Percentiles rank a stretch among this genome's conserved stretches.
These are phyloP conservation scores for Pyrenophora tritici-repentis DNA, from an alignment of 2,329 filamentous ascomycete genomes.

Conservation along the genomic window DNA sequence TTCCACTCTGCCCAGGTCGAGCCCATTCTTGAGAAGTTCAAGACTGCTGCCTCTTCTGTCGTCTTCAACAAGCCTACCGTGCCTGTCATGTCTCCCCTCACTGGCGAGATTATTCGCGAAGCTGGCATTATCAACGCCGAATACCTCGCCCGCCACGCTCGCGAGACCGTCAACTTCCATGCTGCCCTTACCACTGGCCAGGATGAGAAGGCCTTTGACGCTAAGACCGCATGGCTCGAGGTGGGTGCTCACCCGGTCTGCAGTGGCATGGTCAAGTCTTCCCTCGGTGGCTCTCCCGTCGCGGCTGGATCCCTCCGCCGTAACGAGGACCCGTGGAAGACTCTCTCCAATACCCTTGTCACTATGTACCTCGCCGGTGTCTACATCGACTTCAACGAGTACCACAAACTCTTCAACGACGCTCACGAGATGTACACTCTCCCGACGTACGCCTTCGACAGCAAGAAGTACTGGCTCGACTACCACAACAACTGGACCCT, in stretches of 20 bases:
- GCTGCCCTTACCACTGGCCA: slow-evolving; percentile 65
- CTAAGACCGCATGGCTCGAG: slow-evolving; percentile 73
- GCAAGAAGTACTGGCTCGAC: slow-evolving; percentile 74
- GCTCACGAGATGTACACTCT: slow-evolving; percentile 66
- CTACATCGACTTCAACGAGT: slow-evolving; percentile 72
- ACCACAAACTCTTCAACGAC: slow-evolving; percentile 64
- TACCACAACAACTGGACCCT: slow-evolving; percentile 74
- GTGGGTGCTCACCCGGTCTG: slow-evolving; percentile 76
- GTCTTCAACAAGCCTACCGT: slow-evolving; percentile 63
- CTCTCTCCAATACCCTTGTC: slow-evolving; percentile 62
- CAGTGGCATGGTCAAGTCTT: slow-evolving; percentile 69
- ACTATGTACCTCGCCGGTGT: slow-evolving; percentile 66
- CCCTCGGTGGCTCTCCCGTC: slow-evolving; percentile 60
- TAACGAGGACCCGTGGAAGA: slow-evolving; percentile 67
- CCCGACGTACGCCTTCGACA: slow-evolving; percentile 70
- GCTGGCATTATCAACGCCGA: slow-evolving; percentile 61
- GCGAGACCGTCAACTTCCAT: slow-evolving; percentile 72
- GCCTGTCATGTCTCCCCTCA: slow-evolving; percentile 70
- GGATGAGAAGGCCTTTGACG: slow-evolving; percentile 63
- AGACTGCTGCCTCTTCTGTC: slow-evolving; percentile 59
- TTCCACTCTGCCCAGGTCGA: slow-evolving; percentile 71
- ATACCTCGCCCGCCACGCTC: slow-evolving; percentile 68
- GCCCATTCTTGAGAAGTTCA: slow-evolving; percentile 65
- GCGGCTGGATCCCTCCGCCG: slow-evolving; percentile 66
- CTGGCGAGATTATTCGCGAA: slow-evolving; percentile 64